These are phyloP conservation scores for Cornus suecica DNA, from an alignment of 148 eudicot species.

Conservation along the genomic window DNA sequence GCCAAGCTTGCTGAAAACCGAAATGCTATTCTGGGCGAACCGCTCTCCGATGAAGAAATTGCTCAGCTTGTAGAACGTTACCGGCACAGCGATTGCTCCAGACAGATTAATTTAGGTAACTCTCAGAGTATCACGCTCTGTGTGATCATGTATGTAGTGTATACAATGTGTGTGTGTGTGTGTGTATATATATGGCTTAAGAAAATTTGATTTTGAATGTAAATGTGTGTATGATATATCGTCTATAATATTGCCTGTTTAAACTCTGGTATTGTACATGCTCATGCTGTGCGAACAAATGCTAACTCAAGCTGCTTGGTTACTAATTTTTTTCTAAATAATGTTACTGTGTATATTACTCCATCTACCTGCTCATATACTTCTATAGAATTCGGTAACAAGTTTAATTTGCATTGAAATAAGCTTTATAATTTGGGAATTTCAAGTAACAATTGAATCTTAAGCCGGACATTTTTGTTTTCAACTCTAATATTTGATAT, in stretches of 20 bases:
- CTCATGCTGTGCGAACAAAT: neutral
- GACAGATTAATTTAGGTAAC: conserved; percentile 85
- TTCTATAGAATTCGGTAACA: neutral
- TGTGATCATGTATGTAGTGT: no score
- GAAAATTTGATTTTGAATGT: neutral
- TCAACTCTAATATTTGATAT: no score
- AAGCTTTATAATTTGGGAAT: neutral
- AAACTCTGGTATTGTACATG: neutral
- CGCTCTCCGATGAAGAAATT: conserved; percentile 53
- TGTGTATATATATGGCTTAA: neutral
- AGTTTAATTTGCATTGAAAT: neutral
- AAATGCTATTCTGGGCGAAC: conserved; percentile 55
- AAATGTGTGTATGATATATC: neutral
- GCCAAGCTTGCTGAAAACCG: conserved; percentile 34
- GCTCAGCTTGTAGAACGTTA: conserved; percentile 74
- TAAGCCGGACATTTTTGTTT: neutral
- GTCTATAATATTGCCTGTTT: neutral
- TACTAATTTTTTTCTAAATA: no score
- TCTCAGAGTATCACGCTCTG: neutral
- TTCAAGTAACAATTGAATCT: neutral
- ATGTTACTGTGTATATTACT: neutral
- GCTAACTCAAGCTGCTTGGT: neutral
- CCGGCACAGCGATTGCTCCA: conserved; percentile 74
- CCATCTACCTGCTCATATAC: neutral
- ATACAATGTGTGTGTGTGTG: no score